Base-by-base conservation (phyloP, 2,329 filamentous ascomycete species). In the Berkeleyomyces basicola region DNA sequence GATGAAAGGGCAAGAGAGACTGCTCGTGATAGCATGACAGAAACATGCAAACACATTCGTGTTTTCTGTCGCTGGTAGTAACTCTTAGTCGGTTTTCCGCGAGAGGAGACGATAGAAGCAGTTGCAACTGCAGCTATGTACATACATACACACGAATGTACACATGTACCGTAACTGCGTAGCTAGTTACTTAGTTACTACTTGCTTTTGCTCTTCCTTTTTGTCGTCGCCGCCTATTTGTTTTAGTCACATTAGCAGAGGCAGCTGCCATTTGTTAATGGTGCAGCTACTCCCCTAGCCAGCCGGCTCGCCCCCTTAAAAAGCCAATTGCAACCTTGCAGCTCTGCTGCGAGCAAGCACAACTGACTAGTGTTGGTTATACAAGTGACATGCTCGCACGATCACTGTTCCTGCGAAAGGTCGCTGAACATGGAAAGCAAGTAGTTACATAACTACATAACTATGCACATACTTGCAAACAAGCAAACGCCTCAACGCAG, bases 251-350 rank as follows among this genome's bases (percentile, higher is more conserved):
- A 36, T 31, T n/a, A 55, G 51, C 36, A 55, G 51, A 37, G 14
- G 51, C 10, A 55, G 51, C 37, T 55, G 51, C 51, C 51, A 31
- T 55, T 55, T 55, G 11, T 37, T 39, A 55, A 37, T 39, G 51
- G 51, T 16, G 43, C 43, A 4, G 14, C 47, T 37, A 14, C 51
- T 55, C 33, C 31, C 51, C 51, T 55, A 55, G 51, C 39, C 33
- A 23, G 23, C 23, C 23, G 23, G 36, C 51, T 36, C n/a, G n/a
- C 51, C 51, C 51, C 51, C 51, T 55, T 55, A 55, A 55, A 23
- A 55, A 55, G 51, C 51, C 51, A 37, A 55, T 16, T 55, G 51
- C 51, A 55, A 55, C 51, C 51, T 55, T 55, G 51, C 51, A 55
- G 36, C 51, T 55, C 23, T 37, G 33, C 51, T 55, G 36, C 51